These are phyloP conservation scores for Candida parachauliodes DNA, from an alignment of 805 yeast genomes.

Conservation along the genomic window DNA sequence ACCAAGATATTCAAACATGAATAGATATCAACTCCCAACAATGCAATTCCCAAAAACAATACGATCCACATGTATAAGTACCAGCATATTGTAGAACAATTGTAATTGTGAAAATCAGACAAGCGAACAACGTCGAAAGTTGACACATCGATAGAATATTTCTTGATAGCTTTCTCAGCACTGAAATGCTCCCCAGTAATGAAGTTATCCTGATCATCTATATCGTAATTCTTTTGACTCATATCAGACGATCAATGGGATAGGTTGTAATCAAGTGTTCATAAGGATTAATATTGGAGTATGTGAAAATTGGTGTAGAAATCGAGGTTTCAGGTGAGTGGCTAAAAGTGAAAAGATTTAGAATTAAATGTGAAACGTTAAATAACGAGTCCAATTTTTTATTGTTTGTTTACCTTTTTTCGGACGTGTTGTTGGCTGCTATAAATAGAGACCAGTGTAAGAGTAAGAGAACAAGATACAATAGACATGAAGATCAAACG, in stretches of 20 bases:
- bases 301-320: too few species aligned
- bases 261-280: too few species aligned
- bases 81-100: conserved; percentile 40
- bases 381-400: neutral
- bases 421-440: too few species aligned
- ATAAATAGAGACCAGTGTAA: conserved; percentile 7
- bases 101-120: conserved; percentile 43
- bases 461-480: too few species aligned
- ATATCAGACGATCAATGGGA: conserved; percentile 6
- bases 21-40: conserved; percentile 67
- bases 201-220: neutral
- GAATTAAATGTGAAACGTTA: neutral
- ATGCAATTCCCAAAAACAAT: conserved; percentile 51
- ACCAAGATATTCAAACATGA: conserved; percentile 74
- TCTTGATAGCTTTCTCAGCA: conserved; percentile 11
- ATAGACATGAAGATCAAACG: too few species aligned
- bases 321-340: too few species aligned
- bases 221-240: neutral
- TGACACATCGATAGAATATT: conserved; percentile 31
- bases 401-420: neutral
- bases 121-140: conserved; percentile 51
- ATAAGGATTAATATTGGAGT: too few species aligned
- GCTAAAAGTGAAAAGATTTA: neutral
- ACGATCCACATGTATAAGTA: conserved; percentile 43
- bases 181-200: conserved; percentile 8